These are phyloP conservation scores for Collybia mongolica DNA, from an alignment of 768 basidiomycete genomes.

Conservation along the genomic window DNA sequence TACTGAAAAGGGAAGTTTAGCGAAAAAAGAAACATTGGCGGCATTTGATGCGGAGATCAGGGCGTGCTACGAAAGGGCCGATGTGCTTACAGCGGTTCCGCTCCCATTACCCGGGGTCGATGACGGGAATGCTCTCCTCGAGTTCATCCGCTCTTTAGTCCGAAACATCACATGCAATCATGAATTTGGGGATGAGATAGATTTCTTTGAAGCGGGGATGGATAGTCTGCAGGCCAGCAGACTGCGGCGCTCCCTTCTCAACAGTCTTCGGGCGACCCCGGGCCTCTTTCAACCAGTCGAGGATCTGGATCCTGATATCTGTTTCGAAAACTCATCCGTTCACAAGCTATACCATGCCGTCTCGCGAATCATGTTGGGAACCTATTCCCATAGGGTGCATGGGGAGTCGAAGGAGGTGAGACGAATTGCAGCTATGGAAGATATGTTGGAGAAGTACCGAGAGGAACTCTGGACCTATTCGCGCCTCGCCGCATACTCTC, in stretches of 20 bases:
- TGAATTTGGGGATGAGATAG: slow-evolving; percentile 21
- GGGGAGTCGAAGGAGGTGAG: slow-evolving; percentile 8
- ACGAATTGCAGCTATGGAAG: slow-evolving; percentile 24
- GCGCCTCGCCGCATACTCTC: slow-evolving; percentile 10
- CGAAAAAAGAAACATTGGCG: slow-evolving; percentile 28
- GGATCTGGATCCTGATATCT: slow-evolving; percentile 25
- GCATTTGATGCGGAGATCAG: slow-evolving; percentile 33
- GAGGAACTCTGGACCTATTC: slow-evolving; percentile 9
- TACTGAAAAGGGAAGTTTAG: slow-evolving; percentile 37
- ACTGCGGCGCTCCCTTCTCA: slow-evolving; percentile 28
- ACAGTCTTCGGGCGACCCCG: slow-evolving; percentile 20
- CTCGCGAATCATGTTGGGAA: slow-evolving; percentile 18
- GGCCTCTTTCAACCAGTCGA: slow-evolving; percentile 14
- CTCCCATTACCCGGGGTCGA: slow-evolving; percentile 21
- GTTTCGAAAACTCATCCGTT: slow-evolving; percentile 28
- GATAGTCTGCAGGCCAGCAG: slow-evolving; percentile 37
- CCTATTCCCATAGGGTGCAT: background rate
- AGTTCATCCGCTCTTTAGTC: slow-evolving; percentile 21
- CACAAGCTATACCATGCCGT: slow-evolving; percentile 21
- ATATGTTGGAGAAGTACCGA: slow-evolving; percentile 25
- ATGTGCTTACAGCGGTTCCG: slow-evolving; percentile 17
- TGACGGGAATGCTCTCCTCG: slow-evolving; percentile 17
- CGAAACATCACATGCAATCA: slow-evolving; percentile 14
- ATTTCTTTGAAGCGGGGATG: slow-evolving; percentile 41
- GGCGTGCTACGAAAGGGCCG: slow-evolving; percentile 27